These are phyloP conservation scores for Solanum sitiens DNA, from an alignment of 257 asterid genomes.

Conservation along the genomic window DNA sequence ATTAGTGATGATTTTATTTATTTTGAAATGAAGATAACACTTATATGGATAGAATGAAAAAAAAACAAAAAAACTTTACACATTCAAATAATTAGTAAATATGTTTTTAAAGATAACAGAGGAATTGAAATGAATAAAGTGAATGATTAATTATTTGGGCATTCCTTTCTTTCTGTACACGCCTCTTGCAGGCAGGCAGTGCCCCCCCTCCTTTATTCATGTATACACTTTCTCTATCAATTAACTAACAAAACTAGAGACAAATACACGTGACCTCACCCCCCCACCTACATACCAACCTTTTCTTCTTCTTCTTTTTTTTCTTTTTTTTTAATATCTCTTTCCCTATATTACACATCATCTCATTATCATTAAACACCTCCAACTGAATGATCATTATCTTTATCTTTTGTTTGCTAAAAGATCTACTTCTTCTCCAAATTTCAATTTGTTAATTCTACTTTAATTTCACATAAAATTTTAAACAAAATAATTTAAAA, in stretches of 20 bases:
- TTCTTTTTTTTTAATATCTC: too few relatives aligned
- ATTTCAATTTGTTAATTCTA: not conserved
- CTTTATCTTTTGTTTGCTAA: slow-evolving; percentile 1
- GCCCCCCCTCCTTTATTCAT: not conserved
- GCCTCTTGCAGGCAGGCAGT: slow-evolving; percentile 2
- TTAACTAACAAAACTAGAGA: not conserved
- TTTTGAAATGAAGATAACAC: too few relatives aligned
- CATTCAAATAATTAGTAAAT: too few relatives aligned
- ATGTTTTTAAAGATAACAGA: not conserved
- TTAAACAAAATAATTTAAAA: too few relatives aligned
- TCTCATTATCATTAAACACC: slow-evolving; percentile 7
- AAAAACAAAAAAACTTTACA: not conserved
- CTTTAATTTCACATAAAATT: not conserved
- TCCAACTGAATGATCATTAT: slow-evolving; percentile 7
- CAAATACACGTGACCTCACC: slow-evolving; percentile 34
- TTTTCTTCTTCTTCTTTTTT: too few relatives aligned
- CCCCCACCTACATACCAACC: not conserved
- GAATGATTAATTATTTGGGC: not conserved
- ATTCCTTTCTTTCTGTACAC: slow-evolving; percentile 6
- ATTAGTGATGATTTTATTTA: not conserved
- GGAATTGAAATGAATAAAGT: not conserved
- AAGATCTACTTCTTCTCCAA: not conserved
- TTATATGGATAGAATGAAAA: not conserved
- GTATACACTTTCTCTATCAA: not conserved
- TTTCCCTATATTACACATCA: not conserved